phyloP scores from a whole-genome alignment of 2,329 filamentous ascomycete species.

The Cryphonectria parasitica region DNA sequence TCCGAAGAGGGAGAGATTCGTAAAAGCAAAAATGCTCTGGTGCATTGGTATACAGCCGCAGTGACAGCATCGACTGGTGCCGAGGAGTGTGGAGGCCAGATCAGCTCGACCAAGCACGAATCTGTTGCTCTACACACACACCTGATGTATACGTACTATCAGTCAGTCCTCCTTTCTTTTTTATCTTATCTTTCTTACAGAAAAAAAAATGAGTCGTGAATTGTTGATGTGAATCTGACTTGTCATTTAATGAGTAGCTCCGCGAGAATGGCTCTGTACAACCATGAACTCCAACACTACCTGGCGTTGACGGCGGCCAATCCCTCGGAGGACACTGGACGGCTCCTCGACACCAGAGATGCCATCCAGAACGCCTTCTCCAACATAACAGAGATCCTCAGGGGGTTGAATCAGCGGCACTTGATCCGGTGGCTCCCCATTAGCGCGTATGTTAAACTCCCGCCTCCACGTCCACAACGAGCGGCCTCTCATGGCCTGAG shows the following conservation, averaged over 20 bases:
- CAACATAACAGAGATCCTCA: constrained; percentile 49
- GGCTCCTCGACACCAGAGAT: constrained; percentile 43
- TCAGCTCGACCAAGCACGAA: constrained; percentile 48
- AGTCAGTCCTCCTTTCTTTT: constrained; percentile 41
- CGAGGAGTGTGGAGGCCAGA: constrained; percentile 37
- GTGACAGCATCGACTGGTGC: constrained; percentile 38
- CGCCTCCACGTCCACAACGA: neutral
- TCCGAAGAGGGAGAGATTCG: constrained; percentile 40
- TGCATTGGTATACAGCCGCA: constrained; percentile 47
- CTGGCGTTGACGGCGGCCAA: constrained; percentile 37
- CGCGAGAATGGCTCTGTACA: constrained; percentile 40
- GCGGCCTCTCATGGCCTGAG: neutral
- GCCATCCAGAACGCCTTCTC: constrained; percentile 49
- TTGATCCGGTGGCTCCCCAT: constrained; percentile 51
- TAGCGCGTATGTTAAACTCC: constrained; percentile 42
- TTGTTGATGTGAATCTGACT: neutral
- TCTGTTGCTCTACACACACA: constrained; percentile 50
- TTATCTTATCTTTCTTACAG: neutral
- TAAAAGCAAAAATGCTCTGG: constrained; percentile 42
- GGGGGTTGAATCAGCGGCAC: constrained; percentile 48
- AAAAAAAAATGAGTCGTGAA: too few species aligned
- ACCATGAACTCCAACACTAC: constrained; percentile 52
- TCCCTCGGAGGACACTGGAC: neutral
- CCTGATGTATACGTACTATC: constrained; percentile 56
- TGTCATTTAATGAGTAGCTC: neutral